Base-by-base conservation (phyloP, 192 early-diverging fungal genomes). In the Coemansia erecta region DNA sequence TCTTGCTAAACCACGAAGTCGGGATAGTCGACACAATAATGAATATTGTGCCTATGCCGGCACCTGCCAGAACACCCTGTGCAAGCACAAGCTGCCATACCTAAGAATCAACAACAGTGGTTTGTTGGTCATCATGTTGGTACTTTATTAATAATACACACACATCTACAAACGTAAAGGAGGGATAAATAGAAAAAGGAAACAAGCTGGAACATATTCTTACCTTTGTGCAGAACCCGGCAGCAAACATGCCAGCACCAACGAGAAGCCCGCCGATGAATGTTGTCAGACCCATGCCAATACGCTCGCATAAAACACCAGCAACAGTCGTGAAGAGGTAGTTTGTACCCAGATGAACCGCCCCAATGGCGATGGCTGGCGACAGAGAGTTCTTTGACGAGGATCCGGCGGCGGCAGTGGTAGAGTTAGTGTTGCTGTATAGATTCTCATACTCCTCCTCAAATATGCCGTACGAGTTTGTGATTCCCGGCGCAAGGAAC, bases 1-100 rank as follows among this genome's bases (percentile, higher is more conserved):
- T 79, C 22, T 79, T 79, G 59, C 61, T 72, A 40, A 79, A 79
- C 76, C 76, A 79, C 12, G 76, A 79, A 6, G 76, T 72, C 6
- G 76, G 76, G 31, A 79, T 79, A 0, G 76, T 79, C 11, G 76
- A 79, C 8, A 79, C 76, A 3, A 79, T 65, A 19, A 79, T 79
- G 52, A 79, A 79, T 8, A 79, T 54, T 10, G 76, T 79, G 50
- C 76, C 76, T 21, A 79, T 58, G 1, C 76, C 76, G 17, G 65
- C 76, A 21, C 76, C 76, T 12, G 66, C 59, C 42, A 79, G 45
- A 7, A 72, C 58, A 4, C 75, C 75, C 45, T 78, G 75, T 6
- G 75, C 58, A 42, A 78, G 56, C 19, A 60, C 70, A 31, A 78
- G 75, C 55, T 78, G 75, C 75, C 75, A 78, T 17, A 78, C 75